Evolutionary conservation across 164 flowering plant genomes (phyloP), one percentile per base, ranked within the genome.

Genomic region (Kalanchoe fedtschenkoi): DNA sequence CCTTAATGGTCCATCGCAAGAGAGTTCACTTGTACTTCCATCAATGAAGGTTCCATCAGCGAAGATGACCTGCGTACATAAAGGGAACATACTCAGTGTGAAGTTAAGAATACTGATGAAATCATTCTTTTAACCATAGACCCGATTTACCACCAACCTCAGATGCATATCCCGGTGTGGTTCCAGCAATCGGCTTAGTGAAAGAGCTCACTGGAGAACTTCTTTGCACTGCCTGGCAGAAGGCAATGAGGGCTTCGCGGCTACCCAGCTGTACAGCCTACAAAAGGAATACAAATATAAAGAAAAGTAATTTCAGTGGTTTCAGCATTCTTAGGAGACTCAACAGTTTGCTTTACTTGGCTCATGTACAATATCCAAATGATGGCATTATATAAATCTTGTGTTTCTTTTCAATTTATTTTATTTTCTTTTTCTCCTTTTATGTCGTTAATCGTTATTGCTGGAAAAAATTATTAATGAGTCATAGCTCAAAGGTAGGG

Each of bases 11-110:
- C 91, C 95, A 69, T 89, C 95, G 63, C 95, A 89, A 57, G 95
- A 89, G 42, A 89, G 89, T 73, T 89, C 90, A 66, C 91, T 89
- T 11, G 91, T 89, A 70, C 97, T 87, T 51, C 97, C 97, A 69
- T 90, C 92, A 73, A 90, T 81, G 72, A 87, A 90, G 60, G 90
- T 86, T 61, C 95, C 88, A 80, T 90, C 85, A 64, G 90, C 95
- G 80, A 87, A 83, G 62, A 86, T 78, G 69, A 86, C 90, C 91
- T 87, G 63, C 15, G 35, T 30, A 63, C 67, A 17, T 29, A 56
- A 44, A 56, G 38, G 41, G 22, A 24, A 32, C 15, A 33, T 43
- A 34, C 30, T 1, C 39, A 6, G 42, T 1, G 39, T 9, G 32
- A 24, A 17, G 5, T 51, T 6, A 17, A 15, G 9, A 11, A 16